phyloP scores from a whole-genome alignment of 176 grass and related monocot species.

The Stipa capillata region DNA sequence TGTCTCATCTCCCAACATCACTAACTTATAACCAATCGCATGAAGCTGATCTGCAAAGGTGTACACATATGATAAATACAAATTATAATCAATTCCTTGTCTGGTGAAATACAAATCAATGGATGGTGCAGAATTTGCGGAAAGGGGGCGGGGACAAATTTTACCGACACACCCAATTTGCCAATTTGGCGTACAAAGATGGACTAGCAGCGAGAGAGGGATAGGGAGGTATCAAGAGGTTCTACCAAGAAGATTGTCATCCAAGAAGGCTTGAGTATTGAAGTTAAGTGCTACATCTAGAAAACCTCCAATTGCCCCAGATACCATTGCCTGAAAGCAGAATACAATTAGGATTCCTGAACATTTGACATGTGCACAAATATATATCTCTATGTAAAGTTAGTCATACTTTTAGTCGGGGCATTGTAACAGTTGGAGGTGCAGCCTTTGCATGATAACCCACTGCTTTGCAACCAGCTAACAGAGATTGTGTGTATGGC shows the following conservation, averaged over 20 bases:
- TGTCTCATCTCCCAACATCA: slow-evolving; percentile 95
- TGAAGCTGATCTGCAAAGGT: slow-evolving; percentile 93
- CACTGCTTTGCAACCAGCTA: slow-evolving; percentile 50
- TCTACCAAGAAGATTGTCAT: slow-evolving; percentile 93
- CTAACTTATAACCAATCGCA: slow-evolving; percentile 70
- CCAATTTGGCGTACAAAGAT: not conserved
- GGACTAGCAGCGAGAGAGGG: not conserved
- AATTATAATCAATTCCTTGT: not conserved
- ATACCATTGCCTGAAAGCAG: slow-evolving; percentile 79
- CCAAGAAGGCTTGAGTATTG: slow-evolving; percentile 87
- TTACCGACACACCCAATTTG: no score
- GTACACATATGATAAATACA: slow-evolving; percentile 24
- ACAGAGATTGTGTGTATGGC: slow-evolving; percentile 79
- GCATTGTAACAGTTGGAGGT: slow-evolving; percentile 92
- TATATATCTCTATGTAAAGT: not conserved
- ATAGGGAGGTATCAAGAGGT: not conserved
- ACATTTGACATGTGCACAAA: not conserved
- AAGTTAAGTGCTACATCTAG: slow-evolving; percentile 97
- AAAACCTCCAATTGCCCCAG: slow-evolving; percentile 94
- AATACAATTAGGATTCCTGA: not conserved
- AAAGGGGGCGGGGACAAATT: no score
- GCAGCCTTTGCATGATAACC: slow-evolving; percentile 96
- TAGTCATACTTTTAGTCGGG: slow-evolving; percentile 70
- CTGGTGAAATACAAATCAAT: no score
- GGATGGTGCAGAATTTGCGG: no score